Percentiles rank a stretch among this genome's conserved stretches.
phyloP scores from a whole-genome alignment of 306 rosid species.

The Lithocarpus polystachyus region DNA sequence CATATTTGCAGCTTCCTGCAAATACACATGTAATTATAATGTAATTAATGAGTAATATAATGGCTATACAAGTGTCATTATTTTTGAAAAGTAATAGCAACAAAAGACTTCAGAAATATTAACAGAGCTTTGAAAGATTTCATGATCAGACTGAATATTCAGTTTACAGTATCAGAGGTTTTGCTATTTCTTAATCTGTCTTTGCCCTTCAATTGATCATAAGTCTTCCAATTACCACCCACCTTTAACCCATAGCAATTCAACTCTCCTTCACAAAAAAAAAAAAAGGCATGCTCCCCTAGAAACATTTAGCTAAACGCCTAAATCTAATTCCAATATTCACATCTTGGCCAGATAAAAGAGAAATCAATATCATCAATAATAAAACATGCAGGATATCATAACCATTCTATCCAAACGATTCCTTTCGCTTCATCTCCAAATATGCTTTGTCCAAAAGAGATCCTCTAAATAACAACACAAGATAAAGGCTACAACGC shows the following conservation, averaged over 20 bases:
- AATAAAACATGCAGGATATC: not conserved
- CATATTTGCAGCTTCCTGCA: slow-evolving; percentile 77
- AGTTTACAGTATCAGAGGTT: not conserved
- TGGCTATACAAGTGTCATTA: no score
- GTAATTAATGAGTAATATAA: not conserved
- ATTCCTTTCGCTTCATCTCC: not conserved
- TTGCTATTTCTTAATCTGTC: not conserved
- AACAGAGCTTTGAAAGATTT: not conserved
- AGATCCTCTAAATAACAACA: not conserved
- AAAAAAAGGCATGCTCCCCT: not conserved
- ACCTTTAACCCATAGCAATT: not conserved
- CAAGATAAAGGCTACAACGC: not conserved
- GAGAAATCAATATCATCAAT: not conserved
- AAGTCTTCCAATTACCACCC: not conserved
- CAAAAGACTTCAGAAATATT: not conserved
- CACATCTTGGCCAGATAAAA: not conserved
- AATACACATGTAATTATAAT: not conserved
- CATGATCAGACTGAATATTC: not conserved
- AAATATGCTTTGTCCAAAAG: no score
- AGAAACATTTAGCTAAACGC: not conserved
- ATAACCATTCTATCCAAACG: not conserved
- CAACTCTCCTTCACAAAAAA: not conserved
- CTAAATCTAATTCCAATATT: not conserved
- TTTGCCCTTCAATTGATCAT: not conserved
- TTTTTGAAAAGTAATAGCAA: not conserved